Percentiles rank a stretch among this genome's conserved stretches.
Conservation (phyloP, 2,329 filamentous ascomycete species). For the Sporothrix pseudoabietina region DNA sequence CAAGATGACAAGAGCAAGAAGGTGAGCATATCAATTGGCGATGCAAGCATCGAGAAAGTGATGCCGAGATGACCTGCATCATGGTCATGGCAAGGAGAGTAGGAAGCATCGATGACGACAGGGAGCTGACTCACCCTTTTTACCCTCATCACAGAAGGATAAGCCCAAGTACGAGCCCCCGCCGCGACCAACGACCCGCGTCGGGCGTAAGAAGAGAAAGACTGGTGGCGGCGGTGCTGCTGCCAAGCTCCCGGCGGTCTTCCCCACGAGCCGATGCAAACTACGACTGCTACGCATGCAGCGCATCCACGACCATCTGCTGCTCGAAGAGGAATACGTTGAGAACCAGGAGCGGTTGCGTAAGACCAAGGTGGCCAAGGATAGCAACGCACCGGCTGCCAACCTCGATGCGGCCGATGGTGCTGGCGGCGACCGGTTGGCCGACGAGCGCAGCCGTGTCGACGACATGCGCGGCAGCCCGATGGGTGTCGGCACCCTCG, state of each 20-base stretch:
- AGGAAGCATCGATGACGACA: background rate
- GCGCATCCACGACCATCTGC: slow-evolving; percentile 93
- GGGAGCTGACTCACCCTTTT: slow-evolving; percentile 15
- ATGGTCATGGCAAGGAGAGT: background rate
- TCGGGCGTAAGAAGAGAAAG: slow-evolving; percentile 99
- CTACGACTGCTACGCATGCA: slow-evolving; percentile 97
- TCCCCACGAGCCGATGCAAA: slow-evolving; percentile 96
- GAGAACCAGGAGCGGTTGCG: slow-evolving; percentile 97
- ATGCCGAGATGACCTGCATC: background rate
- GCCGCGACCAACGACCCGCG: slow-evolving; percentile 91
- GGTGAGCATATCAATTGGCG: slow-evolving; percentile 51
- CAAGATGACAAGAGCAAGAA: slow-evolving; percentile 93
- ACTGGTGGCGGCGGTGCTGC: slow-evolving; percentile 88
- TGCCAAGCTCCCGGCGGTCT: slow-evolving; percentile 91
- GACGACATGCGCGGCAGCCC: slow-evolving; percentile 98
- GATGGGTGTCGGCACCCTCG: slow-evolving; percentile 96
- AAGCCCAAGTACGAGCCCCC: slow-evolving; percentile 99
- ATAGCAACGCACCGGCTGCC: slow-evolving; percentile 63
- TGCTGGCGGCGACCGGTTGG: slow-evolving; percentile 72
- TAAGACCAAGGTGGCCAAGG: slow-evolving; percentile 83
- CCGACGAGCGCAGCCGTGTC: slow-evolving; percentile 90
- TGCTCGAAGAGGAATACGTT: slow-evolving; percentile 97
- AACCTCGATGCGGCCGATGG: slow-evolving; percentile 64
- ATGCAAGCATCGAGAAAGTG: background rate
- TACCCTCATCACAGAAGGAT: slow-evolving; percentile 73